Conservation (phyloP, 1,139 yeast species). For the Yarrowia galli region DNA sequence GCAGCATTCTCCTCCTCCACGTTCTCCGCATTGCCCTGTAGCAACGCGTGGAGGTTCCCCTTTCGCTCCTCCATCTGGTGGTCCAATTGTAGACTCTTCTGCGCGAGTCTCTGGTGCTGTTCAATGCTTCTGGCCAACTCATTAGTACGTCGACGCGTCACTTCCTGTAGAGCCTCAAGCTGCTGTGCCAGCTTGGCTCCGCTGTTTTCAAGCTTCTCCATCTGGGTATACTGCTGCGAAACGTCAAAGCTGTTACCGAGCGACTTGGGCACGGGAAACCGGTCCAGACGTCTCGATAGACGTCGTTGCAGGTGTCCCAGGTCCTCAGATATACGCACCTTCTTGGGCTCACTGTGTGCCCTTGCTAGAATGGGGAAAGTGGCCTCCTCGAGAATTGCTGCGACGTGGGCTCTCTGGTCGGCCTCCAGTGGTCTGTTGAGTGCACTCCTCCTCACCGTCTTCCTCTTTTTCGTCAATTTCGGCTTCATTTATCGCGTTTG, state of each 20-base stretch:
- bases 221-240: conserved; percentile 8
- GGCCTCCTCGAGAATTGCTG: conserved; percentile 20
- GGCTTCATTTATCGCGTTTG: conserved; percentile 29
- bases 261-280: conserved; percentile 25
- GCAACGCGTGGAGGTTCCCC: conserved; percentile 6
- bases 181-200: not conserved
- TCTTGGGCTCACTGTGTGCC: conserved; percentile 15
- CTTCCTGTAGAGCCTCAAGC: conserved; percentile 12
- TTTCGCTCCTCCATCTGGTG: conserved; percentile 4
- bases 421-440: conserved; percentile 3
- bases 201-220: conserved; percentile 26
- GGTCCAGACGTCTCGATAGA: not conserved
- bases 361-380: conserved; percentile 9
- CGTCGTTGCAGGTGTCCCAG: conserved; percentile 27
- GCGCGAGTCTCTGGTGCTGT: conserved; percentile 14
- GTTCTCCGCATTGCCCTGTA: not conserved
- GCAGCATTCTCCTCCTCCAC: conserved; percentile 15
- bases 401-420: conserved; percentile 7
- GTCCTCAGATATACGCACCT: conserved; percentile 24
- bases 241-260: conserved; percentile 17
- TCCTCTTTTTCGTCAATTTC: conserved; percentile 9
- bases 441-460: not conserved
- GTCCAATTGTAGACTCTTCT: conserved; percentile 10
- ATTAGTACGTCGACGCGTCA: conserved; percentile 19
- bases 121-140: conserved; percentile 17